Percentiles rank a stretch among this genome's conserved stretches.
Evolutionary conservation across 2,329 filamentous ascomycete genomes (phyloP).

Genomic region (Zymoseptoria crescenta): DNA sequence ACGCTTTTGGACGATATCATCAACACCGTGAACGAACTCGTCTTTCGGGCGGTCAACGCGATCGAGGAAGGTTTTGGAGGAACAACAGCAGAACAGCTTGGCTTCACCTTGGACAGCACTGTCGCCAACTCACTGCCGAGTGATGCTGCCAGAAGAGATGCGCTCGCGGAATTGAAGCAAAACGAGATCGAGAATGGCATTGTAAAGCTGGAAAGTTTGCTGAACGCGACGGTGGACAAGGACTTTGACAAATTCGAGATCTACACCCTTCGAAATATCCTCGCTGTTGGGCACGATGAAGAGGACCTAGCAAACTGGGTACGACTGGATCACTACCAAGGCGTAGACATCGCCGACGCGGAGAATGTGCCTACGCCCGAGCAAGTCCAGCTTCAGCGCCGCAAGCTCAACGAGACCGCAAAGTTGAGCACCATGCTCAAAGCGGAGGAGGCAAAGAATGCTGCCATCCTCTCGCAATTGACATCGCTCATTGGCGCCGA

Average conservation of each 20-base stretch:
- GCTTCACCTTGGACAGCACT: constrained; percentile 48
- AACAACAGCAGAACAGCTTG: constrained; percentile 66
- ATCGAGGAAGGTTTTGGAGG: constrained; percentile 74
- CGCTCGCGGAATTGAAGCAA: constrained; percentile 24
- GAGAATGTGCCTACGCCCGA: constrained; percentile 52
- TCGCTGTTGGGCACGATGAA: constrained; percentile 39
- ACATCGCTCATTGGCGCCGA: constrained; percentile 45
- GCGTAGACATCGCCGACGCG: constrained; percentile 23
- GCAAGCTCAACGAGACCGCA: constrained; percentile 69
- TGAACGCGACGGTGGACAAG: constrained; percentile 43
- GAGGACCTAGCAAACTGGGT: constrained; percentile 67
- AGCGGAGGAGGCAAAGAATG: constrained; percentile 64
- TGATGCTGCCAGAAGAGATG: constrained; percentile 29
- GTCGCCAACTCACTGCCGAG: constrained; percentile 8
- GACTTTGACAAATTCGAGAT: constrained; percentile 54
- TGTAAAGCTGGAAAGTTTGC: constrained; percentile 42
- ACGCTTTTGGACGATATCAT: constrained; percentile 96
- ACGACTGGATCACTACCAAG: constrained; percentile 76
- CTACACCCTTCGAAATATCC: constrained; percentile 74
- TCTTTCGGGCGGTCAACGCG: constrained; percentile 80
- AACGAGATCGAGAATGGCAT: constrained; percentile 71
- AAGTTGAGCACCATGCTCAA: constrained; percentile 63
- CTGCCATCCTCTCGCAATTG: constrained; percentile 59
- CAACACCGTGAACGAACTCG: constrained; percentile 88
- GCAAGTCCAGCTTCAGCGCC: constrained; percentile 62